These are phyloP conservation scores for Serendipita vermifera DNA, from an alignment of 768 basidiomycete genomes.

Conservation along the genomic window DNA sequence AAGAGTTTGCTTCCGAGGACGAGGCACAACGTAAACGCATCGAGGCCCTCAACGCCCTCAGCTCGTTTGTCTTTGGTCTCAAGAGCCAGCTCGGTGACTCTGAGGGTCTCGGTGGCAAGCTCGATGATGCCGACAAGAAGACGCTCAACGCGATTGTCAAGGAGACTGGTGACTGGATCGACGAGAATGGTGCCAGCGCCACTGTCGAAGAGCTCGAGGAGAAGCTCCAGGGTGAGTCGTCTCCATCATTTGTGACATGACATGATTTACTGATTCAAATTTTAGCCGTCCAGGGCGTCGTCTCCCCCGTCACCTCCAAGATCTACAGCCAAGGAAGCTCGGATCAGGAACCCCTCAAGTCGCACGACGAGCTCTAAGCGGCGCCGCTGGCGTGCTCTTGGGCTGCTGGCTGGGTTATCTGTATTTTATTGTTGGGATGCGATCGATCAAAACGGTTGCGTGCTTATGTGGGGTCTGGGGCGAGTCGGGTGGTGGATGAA, in stretches of 20 bases:
- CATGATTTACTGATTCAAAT: conserved; percentile 11
- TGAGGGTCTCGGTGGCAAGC: conserved; percentile 82
- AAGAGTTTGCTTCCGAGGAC: conserved; percentile 77
- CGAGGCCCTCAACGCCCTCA: conserved; percentile 71
- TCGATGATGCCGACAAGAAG: conserved; percentile 72
- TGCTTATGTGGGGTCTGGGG: too few species aligned
- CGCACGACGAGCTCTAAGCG: conserved; percentile 20
- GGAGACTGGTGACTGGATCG: conserved; percentile 86
- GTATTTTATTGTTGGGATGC: too few species aligned
- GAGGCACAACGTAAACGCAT: conserved; percentile 68
- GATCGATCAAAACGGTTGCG: too few species aligned
- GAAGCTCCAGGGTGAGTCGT: conserved; percentile 47
- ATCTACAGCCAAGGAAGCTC: conserved; percentile 38
- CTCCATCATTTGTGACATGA: conserved; percentile 9
- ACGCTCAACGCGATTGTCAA: conserved; percentile 67
- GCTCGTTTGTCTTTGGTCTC: conserved; percentile 72
- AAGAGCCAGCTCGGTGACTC: conserved; percentile 78
- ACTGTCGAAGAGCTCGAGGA: conserved; percentile 83
- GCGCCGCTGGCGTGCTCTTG: not conserved
- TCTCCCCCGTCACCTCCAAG: conserved; percentile 79
- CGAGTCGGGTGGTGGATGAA: too few species aligned
- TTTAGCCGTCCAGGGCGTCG: conserved; percentile 56
- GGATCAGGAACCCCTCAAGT: conserved; percentile 15
- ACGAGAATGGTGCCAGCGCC: conserved; percentile 64
- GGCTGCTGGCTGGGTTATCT: too few species aligned